These are phyloP conservation scores for Poa pratensis DNA, from an alignment of 176 grass and related monocot genomes.

Conservation along the genomic window DNA sequence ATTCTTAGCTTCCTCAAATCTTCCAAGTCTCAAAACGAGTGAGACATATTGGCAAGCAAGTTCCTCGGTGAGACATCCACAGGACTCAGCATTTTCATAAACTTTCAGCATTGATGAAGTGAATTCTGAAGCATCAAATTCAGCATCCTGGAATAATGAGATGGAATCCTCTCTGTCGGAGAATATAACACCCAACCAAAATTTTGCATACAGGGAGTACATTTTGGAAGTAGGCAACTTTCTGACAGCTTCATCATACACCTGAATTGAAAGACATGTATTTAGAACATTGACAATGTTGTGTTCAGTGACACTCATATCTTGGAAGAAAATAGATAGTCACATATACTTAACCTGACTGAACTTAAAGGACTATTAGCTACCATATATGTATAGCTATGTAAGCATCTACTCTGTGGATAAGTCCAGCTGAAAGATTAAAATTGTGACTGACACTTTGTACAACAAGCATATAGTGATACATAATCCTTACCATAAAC, in stretches of 20 bases:
- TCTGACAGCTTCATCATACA: constrained; percentile 86
- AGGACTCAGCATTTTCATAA: constrained; percentile 71
- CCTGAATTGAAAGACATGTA: constrained; percentile 45
- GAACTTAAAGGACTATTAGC: background rate
- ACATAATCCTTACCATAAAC: background rate
- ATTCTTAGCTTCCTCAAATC: constrained; percentile 73
- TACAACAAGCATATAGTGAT: constrained; percentile 2
- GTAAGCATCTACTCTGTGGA: background rate
- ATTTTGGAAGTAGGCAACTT: constrained; percentile 75
- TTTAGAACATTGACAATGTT: constrained; percentile 3
- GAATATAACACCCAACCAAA: constrained; percentile 67
- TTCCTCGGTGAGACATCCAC: constrained; percentile 62
- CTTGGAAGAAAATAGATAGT: background rate
- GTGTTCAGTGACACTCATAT: background rate
- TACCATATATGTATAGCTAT: background rate
- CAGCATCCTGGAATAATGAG: constrained; percentile 44
- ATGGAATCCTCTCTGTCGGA: constrained; percentile 52
- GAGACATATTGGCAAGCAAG: constrained; percentile 79
- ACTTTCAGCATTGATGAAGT: constrained; percentile 62
- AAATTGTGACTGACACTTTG: background rate
- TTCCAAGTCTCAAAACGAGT: constrained; percentile 63
- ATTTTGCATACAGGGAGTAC: constrained; percentile 85
- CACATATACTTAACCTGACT: background rate
- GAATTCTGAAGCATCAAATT: constrained; percentile 58
- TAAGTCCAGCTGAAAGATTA: constrained; percentile 25